These are phyloP conservation scores for Rutstroemia sp. DNA, from an alignment of 2,329 filamentous ascomycete species.

Conservation along the genomic window DNA sequence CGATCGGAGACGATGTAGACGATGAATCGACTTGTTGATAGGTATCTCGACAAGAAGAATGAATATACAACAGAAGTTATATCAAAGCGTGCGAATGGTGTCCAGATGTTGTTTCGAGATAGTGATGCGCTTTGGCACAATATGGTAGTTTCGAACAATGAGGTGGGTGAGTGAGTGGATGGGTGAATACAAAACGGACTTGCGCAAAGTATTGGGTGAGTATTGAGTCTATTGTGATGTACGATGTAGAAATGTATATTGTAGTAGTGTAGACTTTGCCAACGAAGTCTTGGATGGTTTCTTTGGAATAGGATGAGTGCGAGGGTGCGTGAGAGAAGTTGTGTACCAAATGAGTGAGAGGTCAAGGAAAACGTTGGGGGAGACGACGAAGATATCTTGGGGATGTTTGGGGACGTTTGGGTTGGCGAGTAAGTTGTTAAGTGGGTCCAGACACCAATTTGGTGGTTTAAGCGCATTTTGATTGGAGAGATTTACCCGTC, in stretches of 20 bases:
- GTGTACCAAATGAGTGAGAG: neutral
- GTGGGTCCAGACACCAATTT: too few species aligned
- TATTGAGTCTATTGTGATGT: neutral
- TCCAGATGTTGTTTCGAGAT: neutral
- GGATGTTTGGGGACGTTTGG: too few species aligned
- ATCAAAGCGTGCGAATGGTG: neutral
- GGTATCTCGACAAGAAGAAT: neutral
- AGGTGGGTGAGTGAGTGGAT: neutral
- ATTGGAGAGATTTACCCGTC: too few species aligned
- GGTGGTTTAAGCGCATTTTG: too few species aligned
- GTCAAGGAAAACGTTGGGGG: too few species aligned
- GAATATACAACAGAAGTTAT: conserved; percentile 3
- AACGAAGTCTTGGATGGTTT: conserved; percentile 5
- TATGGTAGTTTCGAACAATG: neutral
- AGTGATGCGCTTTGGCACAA: neutral
- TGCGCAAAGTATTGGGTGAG: neutral
- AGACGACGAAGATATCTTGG: too few species aligned
- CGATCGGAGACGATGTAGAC: neutral
- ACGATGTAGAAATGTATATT: neutral
- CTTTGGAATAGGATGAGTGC: neutral
- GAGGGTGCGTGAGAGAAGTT: neutral
- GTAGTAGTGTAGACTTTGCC: conserved; percentile 6
- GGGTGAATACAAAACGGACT: neutral
- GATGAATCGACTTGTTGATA: neutral
- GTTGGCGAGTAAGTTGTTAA: too few species aligned